These are phyloP conservation scores for Mycena maculata DNA, from an alignment of 768 basidiomycete species.

Conservation along the genomic window DNA sequence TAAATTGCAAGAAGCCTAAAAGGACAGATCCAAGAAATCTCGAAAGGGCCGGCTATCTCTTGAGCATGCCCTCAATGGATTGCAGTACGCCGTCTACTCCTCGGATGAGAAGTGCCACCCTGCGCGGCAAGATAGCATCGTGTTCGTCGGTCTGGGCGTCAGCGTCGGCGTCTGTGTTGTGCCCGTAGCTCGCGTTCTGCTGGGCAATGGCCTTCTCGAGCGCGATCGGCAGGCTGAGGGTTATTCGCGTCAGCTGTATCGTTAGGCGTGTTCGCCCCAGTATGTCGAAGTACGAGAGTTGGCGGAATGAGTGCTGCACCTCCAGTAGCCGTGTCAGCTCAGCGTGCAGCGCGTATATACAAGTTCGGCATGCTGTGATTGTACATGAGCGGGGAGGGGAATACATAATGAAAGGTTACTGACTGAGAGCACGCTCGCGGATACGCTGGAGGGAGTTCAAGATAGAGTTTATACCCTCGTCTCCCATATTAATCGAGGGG, in stretches of 20 bases:
- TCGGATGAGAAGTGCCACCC: slow-evolving; percentile 68
- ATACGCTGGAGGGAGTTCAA: slow-evolving; percentile 75
- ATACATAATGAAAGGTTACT: slow-evolving; percentile 39
- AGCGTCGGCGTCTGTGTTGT: slow-evolving; percentile 11
- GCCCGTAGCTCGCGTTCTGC: slow-evolving; percentile 44
- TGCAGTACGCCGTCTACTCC: slow-evolving; percentile 73
- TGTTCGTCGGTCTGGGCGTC: background rate
- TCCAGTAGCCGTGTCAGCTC: slow-evolving; percentile 85
- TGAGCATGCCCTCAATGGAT: slow-evolving; percentile 70
- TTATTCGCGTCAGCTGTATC: slow-evolving; percentile 81
- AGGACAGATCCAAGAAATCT: background rate
- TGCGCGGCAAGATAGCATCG: slow-evolving; percentile 62
- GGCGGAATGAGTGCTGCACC: slow-evolving; percentile 79
- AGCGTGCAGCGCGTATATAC: slow-evolving; percentile 76
- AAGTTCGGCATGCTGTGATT: slow-evolving; percentile 76
- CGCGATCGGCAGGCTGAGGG: slow-evolving; percentile 77
- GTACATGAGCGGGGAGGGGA: background rate
- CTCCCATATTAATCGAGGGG: slow-evolving; percentile 78
- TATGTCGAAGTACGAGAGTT: slow-evolving; percentile 82
- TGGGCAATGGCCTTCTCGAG: slow-evolving; percentile 76
- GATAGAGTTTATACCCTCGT: slow-evolving; percentile 84
- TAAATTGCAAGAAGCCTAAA: no score
- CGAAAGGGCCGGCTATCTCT: slow-evolving; percentile 39
- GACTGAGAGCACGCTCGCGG: slow-evolving; percentile 81
- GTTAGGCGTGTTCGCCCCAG: slow-evolving; percentile 80